Percentiles rank a stretch among this genome's conserved stretches.
These are phyloP conservation scores for Macrolepiota albuminosa DNA, from an alignment of 768 basidiomycete genomes.

Conservation along the genomic window DNA sequence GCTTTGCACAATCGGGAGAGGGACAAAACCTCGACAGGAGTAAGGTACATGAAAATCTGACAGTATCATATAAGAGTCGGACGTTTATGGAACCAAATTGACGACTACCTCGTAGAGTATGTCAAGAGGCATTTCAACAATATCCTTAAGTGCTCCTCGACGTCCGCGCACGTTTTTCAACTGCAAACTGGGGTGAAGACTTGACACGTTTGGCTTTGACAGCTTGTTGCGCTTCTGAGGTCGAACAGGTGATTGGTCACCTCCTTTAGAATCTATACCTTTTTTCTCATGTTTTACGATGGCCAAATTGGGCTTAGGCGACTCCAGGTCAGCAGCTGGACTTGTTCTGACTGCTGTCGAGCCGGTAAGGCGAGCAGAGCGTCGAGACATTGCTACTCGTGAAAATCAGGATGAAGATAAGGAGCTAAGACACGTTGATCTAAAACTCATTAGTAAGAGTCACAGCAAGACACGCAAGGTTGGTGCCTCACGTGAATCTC, in stretches of 20 bases:
- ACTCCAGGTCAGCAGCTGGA: not conserved
- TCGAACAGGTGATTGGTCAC: not conserved
- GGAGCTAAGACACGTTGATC: too few relatives aligned
- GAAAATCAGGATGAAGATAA: too few relatives aligned
- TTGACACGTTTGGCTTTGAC: not conserved
- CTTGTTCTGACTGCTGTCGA: not conserved
- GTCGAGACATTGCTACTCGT: not conserved
- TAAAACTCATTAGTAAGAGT: too few relatives aligned
- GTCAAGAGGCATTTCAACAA: conserved; percentile 26
- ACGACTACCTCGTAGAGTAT: conserved; percentile 22
- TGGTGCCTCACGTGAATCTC: not conserved
- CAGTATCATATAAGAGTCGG: not conserved
- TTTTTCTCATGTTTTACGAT: not conserved
- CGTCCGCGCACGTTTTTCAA: conserved; percentile 9
- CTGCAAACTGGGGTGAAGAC: not conserved
- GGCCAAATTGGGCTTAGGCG: not conserved
- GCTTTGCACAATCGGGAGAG: conserved; percentile 31
- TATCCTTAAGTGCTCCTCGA: conserved; percentile 13
- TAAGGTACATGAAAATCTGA: conserved; percentile 32
- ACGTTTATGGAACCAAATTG: too few relatives aligned
- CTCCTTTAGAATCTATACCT: not conserved
- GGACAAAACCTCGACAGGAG: conserved; percentile 33
- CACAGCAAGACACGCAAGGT: too few relatives aligned
- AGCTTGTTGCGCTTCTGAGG: not conserved
- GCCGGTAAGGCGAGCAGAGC: not conserved